Evolutionary conservation across 192 early-diverging fungal genomes (phyloP).

Genomic region (Spizellomyces punctatus): DNA sequence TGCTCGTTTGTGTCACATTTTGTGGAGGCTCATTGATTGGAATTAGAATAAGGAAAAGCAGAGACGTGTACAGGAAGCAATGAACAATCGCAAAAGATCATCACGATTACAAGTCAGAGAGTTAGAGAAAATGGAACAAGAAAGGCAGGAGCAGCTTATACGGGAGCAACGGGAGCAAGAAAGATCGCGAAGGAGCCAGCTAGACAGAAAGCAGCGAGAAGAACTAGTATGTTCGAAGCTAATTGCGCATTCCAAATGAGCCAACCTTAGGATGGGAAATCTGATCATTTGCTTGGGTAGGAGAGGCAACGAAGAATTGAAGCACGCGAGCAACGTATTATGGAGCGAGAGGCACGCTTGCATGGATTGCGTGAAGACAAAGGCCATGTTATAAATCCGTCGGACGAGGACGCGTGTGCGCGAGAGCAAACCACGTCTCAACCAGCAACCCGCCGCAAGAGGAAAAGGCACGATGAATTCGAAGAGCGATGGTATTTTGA

Average conservation of each 20-base stretch:
- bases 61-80: conserved; percentile 52
- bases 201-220: too few species aligned
- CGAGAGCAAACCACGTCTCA: conserved; percentile 7
- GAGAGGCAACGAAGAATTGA: conserved; percentile 41
- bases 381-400: conserved; percentile 1
- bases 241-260: too few species aligned
- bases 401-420: conserved; percentile 24
- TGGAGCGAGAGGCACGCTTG: conserved; percentile 19
- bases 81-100: conserved; percentile 63
- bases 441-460: conserved; percentile 6
- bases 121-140: conserved; percentile 57
- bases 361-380: conserved; percentile 7
- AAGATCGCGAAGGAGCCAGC: neutral
- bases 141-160: conserved; percentile 29
- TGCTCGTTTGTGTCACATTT: neutral
- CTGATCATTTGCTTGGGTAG: neutral
- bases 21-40: neutral
- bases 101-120: conserved; percentile 64
- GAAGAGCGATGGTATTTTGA: conserved; percentile 48
- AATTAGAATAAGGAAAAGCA: conserved; percentile 61
- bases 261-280: too few species aligned
- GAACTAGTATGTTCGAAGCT: too few species aligned
- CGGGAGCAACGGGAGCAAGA: conserved; percentile 1
- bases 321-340: conserved; percentile 35
- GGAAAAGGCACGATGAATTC: conserved; percentile 26